Evolutionary conservation across 495 filamentous ascomycete genomes (phyloP), one percentile per base, ranked within the genome.

Genomic region (Xylaria sp.): DNA sequence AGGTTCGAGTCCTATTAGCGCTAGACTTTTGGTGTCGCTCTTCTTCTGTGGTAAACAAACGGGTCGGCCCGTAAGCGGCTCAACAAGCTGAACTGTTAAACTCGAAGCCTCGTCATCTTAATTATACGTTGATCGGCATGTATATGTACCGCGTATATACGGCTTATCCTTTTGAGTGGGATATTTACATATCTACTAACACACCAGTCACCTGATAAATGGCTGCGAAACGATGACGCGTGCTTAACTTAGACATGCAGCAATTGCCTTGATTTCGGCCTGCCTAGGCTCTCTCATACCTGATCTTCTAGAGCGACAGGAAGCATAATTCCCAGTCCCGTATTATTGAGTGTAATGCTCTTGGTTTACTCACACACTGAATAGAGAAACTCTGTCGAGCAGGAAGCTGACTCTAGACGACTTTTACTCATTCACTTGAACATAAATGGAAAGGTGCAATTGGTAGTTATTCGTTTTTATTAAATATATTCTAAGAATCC

Each of bases 41-140:
- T n/a, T n/a, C n/a, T n/a, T n/a, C n/a, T n/a, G n/a, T n/a, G n/a
- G n/a, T n/a, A n/a, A n/a, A n/a, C n/a, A n/a, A n/a, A n/a, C n/a
- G 33, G 57, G 31, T 37, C 31, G 57, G 57, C 57, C 57, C 57
- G 57, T 59, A 59, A 59, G 31, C 33, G 14, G 33, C 31, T 21
- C 55, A 37, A 37, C n/a, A 40, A 26, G 4, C 33, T 29, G 57
- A 40, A 37, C 21, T 11, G 19, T 37, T n/a, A 14, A 37, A 35
- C 3, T 15, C 0, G 5, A 53, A 0, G 24, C 17, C 15, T 35
- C 29, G 5, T 58, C n/a, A n/a, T n/a, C n/a, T n/a, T n/a, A n/a
- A n/a, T n/a, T n/a, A n/a, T 9, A 58, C 0, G 26, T 35, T 35
- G 53, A 9, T 33, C 15, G 15, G 17, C 12, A 14, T 6, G 29